Evolutionary conservation across 1,139 yeast species (phyloP).

Genomic region (Taphrina deformans): DNA sequence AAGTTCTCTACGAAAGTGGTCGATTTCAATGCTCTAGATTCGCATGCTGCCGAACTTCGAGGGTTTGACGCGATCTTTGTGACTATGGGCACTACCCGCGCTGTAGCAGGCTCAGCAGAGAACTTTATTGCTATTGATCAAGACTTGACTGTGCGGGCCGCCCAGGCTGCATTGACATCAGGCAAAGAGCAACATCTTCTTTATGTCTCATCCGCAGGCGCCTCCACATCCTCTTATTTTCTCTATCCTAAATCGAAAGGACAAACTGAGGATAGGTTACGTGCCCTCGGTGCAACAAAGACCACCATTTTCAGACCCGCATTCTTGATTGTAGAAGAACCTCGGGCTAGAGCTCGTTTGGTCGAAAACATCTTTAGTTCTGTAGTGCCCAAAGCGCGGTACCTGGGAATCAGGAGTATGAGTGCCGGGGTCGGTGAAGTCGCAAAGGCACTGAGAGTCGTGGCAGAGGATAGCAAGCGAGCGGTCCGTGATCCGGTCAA

Average conservation of each 20-base stretch:
- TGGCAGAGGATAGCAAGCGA: slow-evolving; percentile 5
- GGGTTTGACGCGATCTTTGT: slow-evolving; percentile 26
- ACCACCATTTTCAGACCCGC: slow-evolving; percentile 25
- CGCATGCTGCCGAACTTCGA: slow-evolving; percentile 7
- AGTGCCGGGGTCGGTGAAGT: slow-evolving; percentile 23
- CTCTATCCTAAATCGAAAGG: slow-evolving; percentile 32
- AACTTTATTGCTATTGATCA: slow-evolving; percentile 19
- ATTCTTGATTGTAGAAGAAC: neutral
- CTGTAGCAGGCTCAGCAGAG: slow-evolving; percentile 28
- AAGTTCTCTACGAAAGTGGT: slow-evolving; percentile 5
- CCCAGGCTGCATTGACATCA: slow-evolving; percentile 12
- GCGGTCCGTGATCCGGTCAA: neutral
- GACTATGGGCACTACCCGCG: slow-evolving; percentile 32
- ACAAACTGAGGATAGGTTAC: slow-evolving; percentile 23
- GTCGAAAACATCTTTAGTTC: slow-evolving; percentile 8
- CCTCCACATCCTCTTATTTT: slow-evolving; percentile 14
- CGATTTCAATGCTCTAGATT: slow-evolving; percentile 16
- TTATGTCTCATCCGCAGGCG: slow-evolving; percentile 23
- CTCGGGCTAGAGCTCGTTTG: neutral
- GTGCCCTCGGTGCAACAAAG: slow-evolving; percentile 1
- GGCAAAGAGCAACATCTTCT: slow-evolving; percentile 21
- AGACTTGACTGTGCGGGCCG: slow-evolving; percentile 21
- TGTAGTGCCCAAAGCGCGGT: slow-evolving; percentile 5
- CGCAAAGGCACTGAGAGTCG: slow-evolving; percentile 19
- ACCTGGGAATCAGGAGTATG: slow-evolving; percentile 8